A percentile compares a stretch with the other conserved stretches of the same genome.
phyloP scores from a whole-genome alignment of 768 basidiomycete genomes.

The Serendipita sp. region DNA sequence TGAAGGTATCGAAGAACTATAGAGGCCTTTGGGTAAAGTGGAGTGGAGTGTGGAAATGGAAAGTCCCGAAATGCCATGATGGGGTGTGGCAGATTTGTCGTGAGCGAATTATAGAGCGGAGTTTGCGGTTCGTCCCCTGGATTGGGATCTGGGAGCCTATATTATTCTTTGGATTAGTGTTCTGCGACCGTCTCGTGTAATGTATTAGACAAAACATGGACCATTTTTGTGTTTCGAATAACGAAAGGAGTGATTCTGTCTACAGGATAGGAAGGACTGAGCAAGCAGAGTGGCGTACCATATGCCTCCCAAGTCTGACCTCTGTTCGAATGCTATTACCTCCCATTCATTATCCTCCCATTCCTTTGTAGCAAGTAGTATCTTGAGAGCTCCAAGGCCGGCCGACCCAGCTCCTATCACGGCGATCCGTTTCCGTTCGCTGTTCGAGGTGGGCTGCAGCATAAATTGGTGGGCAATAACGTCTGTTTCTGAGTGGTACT shows the following conservation, averaged over 20 bases:
- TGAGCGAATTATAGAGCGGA: conserved; percentile 63
- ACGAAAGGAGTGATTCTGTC: no score
- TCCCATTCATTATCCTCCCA: conserved; percentile 46
- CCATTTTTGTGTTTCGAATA: no score
- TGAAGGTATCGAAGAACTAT: conserved; percentile 55
- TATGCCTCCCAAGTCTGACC: conserved; percentile 54
- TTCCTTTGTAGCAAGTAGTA: conserved; percentile 42
- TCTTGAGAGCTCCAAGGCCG: conserved; percentile 56
- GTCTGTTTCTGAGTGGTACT: no score
- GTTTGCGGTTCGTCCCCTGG: conserved; percentile 44
- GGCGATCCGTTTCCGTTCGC: neutral
- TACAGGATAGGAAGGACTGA: no score
- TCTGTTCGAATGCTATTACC: conserved; percentile 46
- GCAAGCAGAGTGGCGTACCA: conserved; percentile 47
- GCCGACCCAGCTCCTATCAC: conserved; percentile 63
- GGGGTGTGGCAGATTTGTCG: conserved; percentile 70
- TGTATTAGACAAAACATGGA: neutral
- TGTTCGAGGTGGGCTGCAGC: neutral
- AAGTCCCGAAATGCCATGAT: conserved; percentile 54
- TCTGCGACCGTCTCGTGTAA: neutral
- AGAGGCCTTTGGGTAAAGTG: conserved; percentile 38
- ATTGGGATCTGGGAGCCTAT: conserved; percentile 37
- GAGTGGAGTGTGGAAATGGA: conserved; percentile 54
- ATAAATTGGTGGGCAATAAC: no score
- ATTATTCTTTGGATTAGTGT: conserved; percentile 14